Conservation (phyloP, 306 rosid genomes). For the Trifolium pratense region DNA sequence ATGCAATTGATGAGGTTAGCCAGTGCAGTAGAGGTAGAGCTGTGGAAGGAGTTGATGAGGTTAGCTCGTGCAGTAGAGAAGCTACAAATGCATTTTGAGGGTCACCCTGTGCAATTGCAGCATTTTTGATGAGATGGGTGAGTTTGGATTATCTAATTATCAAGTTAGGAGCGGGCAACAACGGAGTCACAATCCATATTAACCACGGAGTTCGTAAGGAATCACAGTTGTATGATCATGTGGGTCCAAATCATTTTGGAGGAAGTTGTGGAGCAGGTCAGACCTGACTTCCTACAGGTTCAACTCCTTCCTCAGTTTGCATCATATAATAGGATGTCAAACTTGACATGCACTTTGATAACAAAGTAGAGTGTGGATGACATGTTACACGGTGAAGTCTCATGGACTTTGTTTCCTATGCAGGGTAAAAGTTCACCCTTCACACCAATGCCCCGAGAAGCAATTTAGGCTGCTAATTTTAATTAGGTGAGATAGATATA, state of each 20-base stretch:
- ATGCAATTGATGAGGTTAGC: too few relatives aligned
- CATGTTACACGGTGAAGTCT: background rate
- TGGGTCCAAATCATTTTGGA: background rate
- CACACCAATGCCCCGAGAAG: background rate
- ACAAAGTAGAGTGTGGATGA: background rate
- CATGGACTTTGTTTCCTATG: background rate
- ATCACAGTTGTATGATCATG: too few relatives aligned
- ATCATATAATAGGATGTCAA: background rate
- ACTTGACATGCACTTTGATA: background rate
- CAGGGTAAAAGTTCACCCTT: background rate
- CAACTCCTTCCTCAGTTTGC: background rate
- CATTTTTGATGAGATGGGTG: too few relatives aligned
- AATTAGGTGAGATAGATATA: background rate
- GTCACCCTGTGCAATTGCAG: too few relatives aligned
- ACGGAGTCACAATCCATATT: too few relatives aligned
- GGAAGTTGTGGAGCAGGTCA: background rate
- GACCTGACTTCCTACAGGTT: background rate
- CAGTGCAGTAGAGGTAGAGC: too few relatives aligned
- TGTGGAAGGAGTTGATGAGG: too few relatives aligned
- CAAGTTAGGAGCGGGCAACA: too few relatives aligned
- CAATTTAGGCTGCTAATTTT: slow-evolving; percentile 1
- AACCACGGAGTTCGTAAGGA: too few relatives aligned
- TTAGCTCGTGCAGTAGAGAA: too few relatives aligned
- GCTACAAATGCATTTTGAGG: too few relatives aligned
- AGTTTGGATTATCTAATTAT: too few relatives aligned